Evolutionary conservation across 1,284 basidiomycete species (phyloP).

Genomic region (Schizophyllum commune): DNA sequence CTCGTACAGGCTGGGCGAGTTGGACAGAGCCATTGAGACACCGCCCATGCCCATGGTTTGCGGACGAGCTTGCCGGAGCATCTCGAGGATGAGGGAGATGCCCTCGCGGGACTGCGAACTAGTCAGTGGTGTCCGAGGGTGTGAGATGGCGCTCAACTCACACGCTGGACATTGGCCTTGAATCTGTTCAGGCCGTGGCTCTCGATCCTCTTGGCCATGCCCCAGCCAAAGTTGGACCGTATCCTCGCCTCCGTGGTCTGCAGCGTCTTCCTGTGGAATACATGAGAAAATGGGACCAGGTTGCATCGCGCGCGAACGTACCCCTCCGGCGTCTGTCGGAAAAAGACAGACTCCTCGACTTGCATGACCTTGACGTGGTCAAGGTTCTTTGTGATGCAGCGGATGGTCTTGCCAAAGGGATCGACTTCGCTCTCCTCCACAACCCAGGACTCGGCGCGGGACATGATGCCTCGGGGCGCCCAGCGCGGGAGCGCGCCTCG

Average conservation of each 20-base stretch:
- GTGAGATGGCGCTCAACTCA: conserved; percentile 23
- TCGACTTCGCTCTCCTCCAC: conserved; percentile 89
- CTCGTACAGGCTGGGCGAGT: conserved; percentile 2
- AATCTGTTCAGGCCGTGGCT: conserved; percentile 68
- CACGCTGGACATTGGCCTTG: conserved; percentile 72
- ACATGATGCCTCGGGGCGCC: conserved; percentile 77
- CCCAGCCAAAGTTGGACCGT: conserved; percentile 76
- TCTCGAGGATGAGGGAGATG: conserved; percentile 62
- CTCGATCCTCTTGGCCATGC: conserved; percentile 72
- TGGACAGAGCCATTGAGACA: conserved; percentile 2
- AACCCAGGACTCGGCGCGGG: conserved; percentile 77
- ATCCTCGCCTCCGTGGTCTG: conserved; percentile 74
- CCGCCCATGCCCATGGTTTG: conserved; percentile 56
- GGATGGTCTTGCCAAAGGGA: conserved; percentile 60
- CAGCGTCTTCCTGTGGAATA: conserved; percentile 48
- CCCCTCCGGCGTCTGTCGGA: conserved; percentile 60
- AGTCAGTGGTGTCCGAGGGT: conserved; percentile 12
- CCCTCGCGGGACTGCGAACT: conserved; percentile 68
- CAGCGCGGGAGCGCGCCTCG: conserved; percentile 85
- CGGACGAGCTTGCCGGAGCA: conserved; percentile 67
- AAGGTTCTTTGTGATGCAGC: conserved; percentile 69
- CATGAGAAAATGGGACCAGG: conserved; percentile 7
- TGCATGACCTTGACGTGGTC: conserved; percentile 83
- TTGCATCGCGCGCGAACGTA: conserved; percentile 23
- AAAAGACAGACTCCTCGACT: conserved; percentile 64